These are phyloP conservation scores for Microcos paniculata DNA, from an alignment of 345 rosid genomes.

Conservation along the genomic window DNA sequence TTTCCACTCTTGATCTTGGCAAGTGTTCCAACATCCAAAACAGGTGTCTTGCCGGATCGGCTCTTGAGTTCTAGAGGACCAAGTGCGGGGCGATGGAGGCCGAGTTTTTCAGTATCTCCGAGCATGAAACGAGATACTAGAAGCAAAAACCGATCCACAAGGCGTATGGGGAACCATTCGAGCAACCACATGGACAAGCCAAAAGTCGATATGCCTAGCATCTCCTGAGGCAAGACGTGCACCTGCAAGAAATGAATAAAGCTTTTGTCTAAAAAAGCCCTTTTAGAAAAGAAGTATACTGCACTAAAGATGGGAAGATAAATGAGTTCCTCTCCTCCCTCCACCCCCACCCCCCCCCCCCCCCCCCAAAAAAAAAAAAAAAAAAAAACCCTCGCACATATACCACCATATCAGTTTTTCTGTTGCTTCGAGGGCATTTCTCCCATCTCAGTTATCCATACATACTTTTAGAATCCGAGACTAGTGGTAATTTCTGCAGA, in stretches of 20 bases:
- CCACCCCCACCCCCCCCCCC: too few relatives aligned
- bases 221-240: conserved; percentile 88
- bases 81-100: conserved; percentile 62
- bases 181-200: conserved; percentile 74
- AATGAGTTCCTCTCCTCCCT: background rate
- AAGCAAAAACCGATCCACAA: conserved; percentile 66
- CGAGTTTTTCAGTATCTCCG: conserved; percentile 60
- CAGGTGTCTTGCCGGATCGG: conserved; percentile 80
- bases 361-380: too few relatives aligned
- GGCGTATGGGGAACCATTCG: conserved; percentile 67
- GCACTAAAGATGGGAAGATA: conserved; percentile 10
- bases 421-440: conserved; percentile 11
- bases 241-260: conserved; percentile 42
- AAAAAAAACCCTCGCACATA: background rate
- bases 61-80: conserved; percentile 80
- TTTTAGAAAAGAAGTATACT: background rate
- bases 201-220: conserved; percentile 78
- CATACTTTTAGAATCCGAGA: background rate
- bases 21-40: conserved; percentile 76
- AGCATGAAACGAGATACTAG: conserved; percentile 49
- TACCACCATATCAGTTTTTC: background rate
- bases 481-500: conserved; percentile 1
- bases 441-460: background rate
- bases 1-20: conserved; percentile 64
- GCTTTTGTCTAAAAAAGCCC: conserved; percentile 5